phyloP scores from a whole-genome alignment of 2,329 filamentous ascomycete genomes.

The Coniosporium tulheliwenetii region DNA sequence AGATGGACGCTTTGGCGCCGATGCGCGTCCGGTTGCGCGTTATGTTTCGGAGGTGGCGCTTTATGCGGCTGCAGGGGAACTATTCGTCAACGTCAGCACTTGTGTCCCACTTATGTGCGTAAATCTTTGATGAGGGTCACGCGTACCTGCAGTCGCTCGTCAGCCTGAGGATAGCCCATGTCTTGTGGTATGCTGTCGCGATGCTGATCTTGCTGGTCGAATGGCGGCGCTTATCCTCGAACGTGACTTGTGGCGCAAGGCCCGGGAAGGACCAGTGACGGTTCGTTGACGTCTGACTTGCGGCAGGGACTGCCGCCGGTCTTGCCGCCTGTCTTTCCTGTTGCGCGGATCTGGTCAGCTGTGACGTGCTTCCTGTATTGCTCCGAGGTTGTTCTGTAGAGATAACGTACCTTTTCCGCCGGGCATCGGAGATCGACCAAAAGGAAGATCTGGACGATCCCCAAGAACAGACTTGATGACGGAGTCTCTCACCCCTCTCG shows the following conservation, averaged over 20 bases:
- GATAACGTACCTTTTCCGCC: no score
- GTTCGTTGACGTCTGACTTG: conserved; percentile 79
- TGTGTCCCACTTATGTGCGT: conserved; percentile 10
- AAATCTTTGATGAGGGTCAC: conserved; percentile 47
- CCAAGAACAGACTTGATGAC: no score
- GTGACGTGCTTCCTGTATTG: no score
- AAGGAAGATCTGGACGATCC: no score
- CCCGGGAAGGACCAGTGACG: conserved; percentile 87
- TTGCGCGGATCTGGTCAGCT: no score
- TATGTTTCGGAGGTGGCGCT: conserved; percentile 98
- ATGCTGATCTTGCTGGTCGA: conserved; percentile 25
- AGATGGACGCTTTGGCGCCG: conserved; percentile 94
- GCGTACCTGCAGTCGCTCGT: conserved; percentile 55
- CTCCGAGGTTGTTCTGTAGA: no score
- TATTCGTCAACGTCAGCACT: conserved; percentile 24
- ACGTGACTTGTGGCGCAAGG: conserved; percentile 18
- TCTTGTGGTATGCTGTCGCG: conserved; percentile 23
- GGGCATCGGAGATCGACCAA: no score
- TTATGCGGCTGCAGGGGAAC: conserved; percentile 99
- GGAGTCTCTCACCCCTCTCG: no score
- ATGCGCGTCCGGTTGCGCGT: conserved; percentile 99
- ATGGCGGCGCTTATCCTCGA: conserved; percentile 18
- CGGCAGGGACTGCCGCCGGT: conserved; percentile 68
- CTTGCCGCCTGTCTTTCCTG: conserved; percentile 61
- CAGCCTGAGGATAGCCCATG: conserved; percentile 24